Percentiles rank a stretch among this genome's conserved stretches.
Conservation (phyloP, 306 rosid species). For the Prunus mongolica region DNA sequence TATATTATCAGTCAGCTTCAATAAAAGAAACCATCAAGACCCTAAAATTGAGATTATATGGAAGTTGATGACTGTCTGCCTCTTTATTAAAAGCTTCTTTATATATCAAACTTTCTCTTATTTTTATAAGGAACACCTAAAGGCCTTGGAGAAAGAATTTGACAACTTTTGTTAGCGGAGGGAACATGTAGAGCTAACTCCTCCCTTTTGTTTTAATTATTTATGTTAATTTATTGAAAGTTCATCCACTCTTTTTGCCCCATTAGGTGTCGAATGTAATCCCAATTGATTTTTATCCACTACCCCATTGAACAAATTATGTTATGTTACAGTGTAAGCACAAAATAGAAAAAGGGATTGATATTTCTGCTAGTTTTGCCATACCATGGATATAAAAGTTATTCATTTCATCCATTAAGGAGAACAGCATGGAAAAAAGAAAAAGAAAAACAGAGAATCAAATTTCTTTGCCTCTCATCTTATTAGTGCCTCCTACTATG, state of each 20-base stretch:
- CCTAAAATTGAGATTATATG: conserved; percentile 26
- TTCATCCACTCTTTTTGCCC: conserved; percentile 13
- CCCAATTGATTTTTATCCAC: background rate
- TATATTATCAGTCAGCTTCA: background rate
- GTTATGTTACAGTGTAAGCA: too few relatives aligned
- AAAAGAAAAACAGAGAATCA: background rate
- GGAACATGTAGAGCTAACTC: conserved; percentile 38
- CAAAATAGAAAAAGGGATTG: too few relatives aligned
- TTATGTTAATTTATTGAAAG: conserved; percentile 37
- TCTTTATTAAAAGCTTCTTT: conserved; percentile 87
- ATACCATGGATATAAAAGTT: conserved; percentile 4
- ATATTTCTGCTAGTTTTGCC: background rate
- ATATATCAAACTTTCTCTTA: conserved; percentile 78
- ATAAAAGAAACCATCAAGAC: background rate
- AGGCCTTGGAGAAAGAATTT: conserved; percentile 75
- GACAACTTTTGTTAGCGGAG: conserved; percentile 69
- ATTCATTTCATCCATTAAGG: background rate
- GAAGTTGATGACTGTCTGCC: conserved; percentile 42
- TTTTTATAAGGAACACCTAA: conserved; percentile 62
- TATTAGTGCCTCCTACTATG: conserved; percentile 12
- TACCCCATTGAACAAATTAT: too few relatives aligned
- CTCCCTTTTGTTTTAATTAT: conserved; percentile 46
- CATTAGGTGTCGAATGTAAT: conserved; percentile 21
- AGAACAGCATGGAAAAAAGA: too few relatives aligned
- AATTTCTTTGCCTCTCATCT: background rate